Percentiles rank a stretch among this genome's conserved stretches.
These are phyloP conservation scores for Podila horticola DNA, from an alignment of 192 early-diverging fungal species.

Conservation along the genomic window DNA sequence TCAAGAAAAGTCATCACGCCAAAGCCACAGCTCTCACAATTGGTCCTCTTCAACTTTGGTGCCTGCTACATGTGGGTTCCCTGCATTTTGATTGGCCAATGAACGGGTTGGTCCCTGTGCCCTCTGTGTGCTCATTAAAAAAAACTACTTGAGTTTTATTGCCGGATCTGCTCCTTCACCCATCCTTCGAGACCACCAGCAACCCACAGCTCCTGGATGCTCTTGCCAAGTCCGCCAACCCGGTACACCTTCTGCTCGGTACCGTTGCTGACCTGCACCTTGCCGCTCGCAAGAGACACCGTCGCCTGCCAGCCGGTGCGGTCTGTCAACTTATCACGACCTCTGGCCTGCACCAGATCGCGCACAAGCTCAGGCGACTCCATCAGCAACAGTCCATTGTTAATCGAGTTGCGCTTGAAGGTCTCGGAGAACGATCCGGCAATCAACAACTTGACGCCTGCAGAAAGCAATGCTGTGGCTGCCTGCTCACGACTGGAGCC, in stretches of 20 bases:
- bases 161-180: conserved; percentile 76
- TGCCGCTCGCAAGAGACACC: conserved; percentile 79
- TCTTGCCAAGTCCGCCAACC: conserved; percentile 80
- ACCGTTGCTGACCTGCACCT: conserved; percentile 55
- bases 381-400: conserved; percentile 94
- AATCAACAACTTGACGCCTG: conserved; percentile 86
- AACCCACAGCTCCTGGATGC: conserved; percentile 97
- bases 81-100: neutral
- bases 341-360: conserved; percentile 68
- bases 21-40: neutral
- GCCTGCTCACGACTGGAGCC: conserved; percentile 99
- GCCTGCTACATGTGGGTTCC: neutral
- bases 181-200: conserved; percentile 95
- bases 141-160: conserved; percentile 1
- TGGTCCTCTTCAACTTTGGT: neutral
- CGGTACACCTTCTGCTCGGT: conserved; percentile 54
- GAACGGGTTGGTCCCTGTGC: neutral
- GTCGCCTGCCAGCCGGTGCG: conserved; percentile 80
- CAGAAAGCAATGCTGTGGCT: conserved; percentile 91
- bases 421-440: conserved; percentile 97
- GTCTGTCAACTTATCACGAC: conserved; percentile 66
- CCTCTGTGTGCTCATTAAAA: no score
- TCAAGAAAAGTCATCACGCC: no score
- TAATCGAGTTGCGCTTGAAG: conserved; percentile 98
- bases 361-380: conserved; percentile 87